Evolutionary conservation across 331 rosid species (phyloP).

Genomic region (Rhamnella rubrinervis): DNA sequence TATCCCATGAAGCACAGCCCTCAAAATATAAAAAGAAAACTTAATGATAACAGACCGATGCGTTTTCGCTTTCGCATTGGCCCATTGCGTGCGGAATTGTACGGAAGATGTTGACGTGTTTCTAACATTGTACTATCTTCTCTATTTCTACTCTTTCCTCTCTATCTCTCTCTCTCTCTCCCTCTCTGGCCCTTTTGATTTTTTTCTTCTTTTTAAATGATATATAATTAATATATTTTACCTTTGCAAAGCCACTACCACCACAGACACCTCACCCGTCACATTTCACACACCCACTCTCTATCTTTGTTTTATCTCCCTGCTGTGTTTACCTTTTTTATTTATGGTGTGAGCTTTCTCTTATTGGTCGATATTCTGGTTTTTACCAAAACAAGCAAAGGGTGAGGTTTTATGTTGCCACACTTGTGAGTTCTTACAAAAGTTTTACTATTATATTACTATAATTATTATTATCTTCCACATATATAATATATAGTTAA

Average conservation of each 20-base stretch:
- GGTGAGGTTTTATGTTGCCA: slow-evolving; percentile 24
- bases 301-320: background rate
- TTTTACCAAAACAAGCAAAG: slow-evolving; percentile 59
- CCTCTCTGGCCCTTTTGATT: background rate
- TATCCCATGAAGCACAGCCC: background rate
- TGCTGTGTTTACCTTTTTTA: background rate
- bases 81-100: slow-evolving; percentile 23
- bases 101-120: slow-evolving; percentile 49
- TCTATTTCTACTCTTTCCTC: background rate
- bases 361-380: slow-evolving; percentile 1
- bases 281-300: too few species aligned
- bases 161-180: background rate
- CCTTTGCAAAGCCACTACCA: too few species aligned
- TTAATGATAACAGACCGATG: slow-evolving; percentile 7
- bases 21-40: background rate
- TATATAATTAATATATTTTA: too few species aligned
- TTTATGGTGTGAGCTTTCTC: background rate
- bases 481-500: background rate
- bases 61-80: slow-evolving; percentile 52
- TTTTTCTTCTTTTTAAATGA: too few species aligned
- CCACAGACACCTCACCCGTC: too few species aligned
- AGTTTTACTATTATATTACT: background rate
- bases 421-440: background rate
- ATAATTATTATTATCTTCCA: background rate
- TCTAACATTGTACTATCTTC: slow-evolving; percentile 24